These are phyloP conservation scores for Myxozyma vanderwaltii DNA, from an alignment of 805 yeast genomes.

Conservation along the genomic window DNA sequence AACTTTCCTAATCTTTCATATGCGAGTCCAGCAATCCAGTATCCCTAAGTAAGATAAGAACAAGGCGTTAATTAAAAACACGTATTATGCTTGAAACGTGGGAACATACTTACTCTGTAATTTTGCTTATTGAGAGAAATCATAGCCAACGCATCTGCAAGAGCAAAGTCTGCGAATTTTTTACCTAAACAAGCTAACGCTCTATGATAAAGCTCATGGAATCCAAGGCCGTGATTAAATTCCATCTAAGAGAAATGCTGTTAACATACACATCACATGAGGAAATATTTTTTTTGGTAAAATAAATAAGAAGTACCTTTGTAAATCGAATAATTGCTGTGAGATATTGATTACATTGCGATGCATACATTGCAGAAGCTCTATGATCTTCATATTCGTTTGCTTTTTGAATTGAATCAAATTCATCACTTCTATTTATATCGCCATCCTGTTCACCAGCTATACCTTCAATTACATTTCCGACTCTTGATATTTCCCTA, in stretches of 20 bases:
- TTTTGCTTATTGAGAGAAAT: slow-evolving; percentile 7
- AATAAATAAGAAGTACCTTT: slow-evolving; percentile 3
- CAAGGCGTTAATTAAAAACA: no score
- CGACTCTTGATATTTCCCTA: background rate
- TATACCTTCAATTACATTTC: background rate
- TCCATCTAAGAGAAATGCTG: no score
- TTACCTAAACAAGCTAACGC: slow-evolving; percentile 23
- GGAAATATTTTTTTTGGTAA: background rate
- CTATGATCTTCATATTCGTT: slow-evolving; percentile 17
- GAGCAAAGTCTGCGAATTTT: slow-evolving; percentile 13
- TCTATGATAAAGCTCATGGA: slow-evolving; percentile 18
- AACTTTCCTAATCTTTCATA: slow-evolving; percentile 9
- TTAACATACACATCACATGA: no score
- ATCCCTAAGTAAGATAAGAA: no score
- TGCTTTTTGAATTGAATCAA: background rate
- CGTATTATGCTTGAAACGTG: no score
- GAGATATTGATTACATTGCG: slow-evolving; percentile 22
- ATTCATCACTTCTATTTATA: no score
- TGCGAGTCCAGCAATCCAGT: slow-evolving; percentile 22
- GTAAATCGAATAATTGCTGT: slow-evolving; percentile 23
- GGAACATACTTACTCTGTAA: slow-evolving; percentile 22
- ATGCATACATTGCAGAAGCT: slow-evolving; percentile 22
- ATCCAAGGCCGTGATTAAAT: slow-evolving; percentile 20
- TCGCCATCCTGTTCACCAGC: no score
- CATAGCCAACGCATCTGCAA: slow-evolving; percentile 22